A percentile compares a stretch with the other conserved stretches of the same genome.
These are phyloP conservation scores for Umbelopsis isabellina DNA, from an alignment of 192 early-diverging fungal species.

Conservation along the genomic window DNA sequence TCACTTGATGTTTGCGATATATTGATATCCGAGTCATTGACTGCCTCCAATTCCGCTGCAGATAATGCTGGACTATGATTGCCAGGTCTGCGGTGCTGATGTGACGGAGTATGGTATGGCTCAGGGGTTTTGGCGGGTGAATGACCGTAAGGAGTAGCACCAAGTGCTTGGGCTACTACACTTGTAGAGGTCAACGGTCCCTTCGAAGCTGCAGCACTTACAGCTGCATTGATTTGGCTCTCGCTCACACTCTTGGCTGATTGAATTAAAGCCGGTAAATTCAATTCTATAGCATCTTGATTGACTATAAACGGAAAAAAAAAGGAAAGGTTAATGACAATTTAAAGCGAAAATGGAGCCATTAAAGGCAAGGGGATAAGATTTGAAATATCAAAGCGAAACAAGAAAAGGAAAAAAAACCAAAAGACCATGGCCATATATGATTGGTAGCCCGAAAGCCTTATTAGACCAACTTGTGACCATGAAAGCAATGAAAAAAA, in stretches of 20 bases:
- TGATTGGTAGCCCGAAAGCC: too few species aligned
- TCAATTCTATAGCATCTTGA: background rate
- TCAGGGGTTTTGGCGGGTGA: background rate
- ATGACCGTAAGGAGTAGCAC: conserved; percentile 1
- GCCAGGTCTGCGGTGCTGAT: background rate
- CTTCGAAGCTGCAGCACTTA: background rate
- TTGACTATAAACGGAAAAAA: background rate
- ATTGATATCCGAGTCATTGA: background rate
- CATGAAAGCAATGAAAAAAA: too few species aligned
- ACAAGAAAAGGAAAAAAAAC: too few species aligned
- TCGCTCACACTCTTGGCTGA: background rate
- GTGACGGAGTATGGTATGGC: background rate
- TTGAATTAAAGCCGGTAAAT: conserved; percentile 12
- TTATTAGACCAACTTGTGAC: too few species aligned
- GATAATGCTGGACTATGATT: background rate
- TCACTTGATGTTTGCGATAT: conserved; percentile 26
- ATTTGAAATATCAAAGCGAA: too few species aligned
- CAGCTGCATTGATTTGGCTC: background rate
- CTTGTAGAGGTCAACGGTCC: background rate
- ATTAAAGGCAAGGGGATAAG: too few species aligned
- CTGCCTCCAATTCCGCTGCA: background rate
- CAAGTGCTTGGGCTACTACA: conserved; percentile 2
- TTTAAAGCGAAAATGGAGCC: background rate
- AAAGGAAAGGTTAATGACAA: background rate
- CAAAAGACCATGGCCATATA: too few species aligned